Conservation (phyloP, 73 alveolate genomes). For the Durusdinium trenchii region DNA sequence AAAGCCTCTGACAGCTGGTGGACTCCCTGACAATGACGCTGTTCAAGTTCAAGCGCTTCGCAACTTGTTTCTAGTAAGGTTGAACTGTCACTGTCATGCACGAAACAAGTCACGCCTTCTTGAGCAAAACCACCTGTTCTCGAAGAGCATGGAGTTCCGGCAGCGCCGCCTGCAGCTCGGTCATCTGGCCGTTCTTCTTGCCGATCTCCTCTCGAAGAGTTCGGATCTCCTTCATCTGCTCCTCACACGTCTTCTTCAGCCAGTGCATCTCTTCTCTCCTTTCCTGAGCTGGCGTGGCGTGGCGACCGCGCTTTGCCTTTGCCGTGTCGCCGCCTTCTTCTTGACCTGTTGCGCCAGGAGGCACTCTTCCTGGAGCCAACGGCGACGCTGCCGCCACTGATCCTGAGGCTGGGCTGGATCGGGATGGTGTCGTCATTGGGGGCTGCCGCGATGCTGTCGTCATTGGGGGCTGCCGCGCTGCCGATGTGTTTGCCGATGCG, state of each 20-base stretch:
- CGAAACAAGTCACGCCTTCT: conserved; percentile 4
- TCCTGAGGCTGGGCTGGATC: conserved; percentile 12
- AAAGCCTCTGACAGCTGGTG: no score
- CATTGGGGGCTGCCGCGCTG: conserved; percentile 17
- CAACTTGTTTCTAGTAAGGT: background rate
- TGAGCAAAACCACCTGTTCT: conserved; percentile 2
- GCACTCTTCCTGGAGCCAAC: conserved; percentile 10
- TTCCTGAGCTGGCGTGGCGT: conserved; percentile 12
- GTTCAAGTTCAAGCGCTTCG: background rate
- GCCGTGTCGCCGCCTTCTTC: conserved; percentile 7
- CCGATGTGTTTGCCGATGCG: conserved; percentile 10
- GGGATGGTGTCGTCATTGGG: conserved; percentile 10
- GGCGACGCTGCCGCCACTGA: conserved; percentile 17
- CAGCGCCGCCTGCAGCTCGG: conserved; percentile 10
- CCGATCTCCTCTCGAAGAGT: conserved; percentile 7
- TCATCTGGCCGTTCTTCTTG: conserved; percentile 4
- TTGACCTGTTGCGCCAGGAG: conserved; percentile 4
- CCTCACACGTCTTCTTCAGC: conserved; percentile 1
- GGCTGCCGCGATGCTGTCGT: conserved; percentile 8
- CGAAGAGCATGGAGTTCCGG: conserved; percentile 10
- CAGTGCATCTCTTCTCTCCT: conserved; percentile 4
- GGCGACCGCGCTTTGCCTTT: conserved; percentile 12
- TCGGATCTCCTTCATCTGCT: conserved; percentile 4
- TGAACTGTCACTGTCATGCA: conserved; percentile 2
- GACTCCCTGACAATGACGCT: no score